Conservation (phyloP, 2,329 filamentous ascomycete genomes). For the Drechslera avenae region DNA sequence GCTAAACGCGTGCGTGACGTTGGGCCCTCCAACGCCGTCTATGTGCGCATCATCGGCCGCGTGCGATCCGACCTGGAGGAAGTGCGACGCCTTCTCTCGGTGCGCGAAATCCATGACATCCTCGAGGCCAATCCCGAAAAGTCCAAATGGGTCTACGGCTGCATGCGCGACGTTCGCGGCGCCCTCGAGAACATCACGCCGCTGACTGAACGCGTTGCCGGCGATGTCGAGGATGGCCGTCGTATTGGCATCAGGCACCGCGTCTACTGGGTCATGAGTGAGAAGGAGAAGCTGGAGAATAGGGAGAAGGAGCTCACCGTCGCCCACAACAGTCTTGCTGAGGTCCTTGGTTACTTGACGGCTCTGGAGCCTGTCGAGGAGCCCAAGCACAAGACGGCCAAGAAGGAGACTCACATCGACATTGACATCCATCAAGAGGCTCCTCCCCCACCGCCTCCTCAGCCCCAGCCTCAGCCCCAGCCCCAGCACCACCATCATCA, state of each 20-base stretch:
- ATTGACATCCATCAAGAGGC: constrained; percentile 36
- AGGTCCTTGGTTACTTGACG: constrained; percentile 45
- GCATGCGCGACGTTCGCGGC: constrained; percentile 45
- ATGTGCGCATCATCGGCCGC: constrained; percentile 47
- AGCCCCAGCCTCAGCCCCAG: background rate
- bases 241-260: constrained; percentile 46
- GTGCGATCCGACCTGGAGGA: constrained; percentile 47
- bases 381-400: constrained; percentile 20
- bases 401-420: constrained; percentile 39
- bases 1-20: constrained; percentile 47
- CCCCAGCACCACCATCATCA: background rate
- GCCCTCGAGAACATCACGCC: constrained; percentile 47
- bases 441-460: constrained; percentile 12
- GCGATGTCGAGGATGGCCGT: constrained; percentile 43
- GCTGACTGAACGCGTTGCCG: constrained; percentile 44
- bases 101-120: constrained; percentile 47
- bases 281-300: constrained; percentile 49
- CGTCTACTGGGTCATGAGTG: constrained; percentile 47
- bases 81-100: constrained; percentile 44
- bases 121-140: constrained; percentile 45
- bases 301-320: constrained; percentile 44
- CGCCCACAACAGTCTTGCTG: constrained; percentile 42
- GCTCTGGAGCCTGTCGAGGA: constrained; percentile 39
- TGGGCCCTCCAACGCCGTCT: constrained; percentile 46
- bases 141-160: constrained; percentile 47